Base-by-base conservation (phyloP, 257 asterid genomes). In the Hygrophila difformis region DNA sequence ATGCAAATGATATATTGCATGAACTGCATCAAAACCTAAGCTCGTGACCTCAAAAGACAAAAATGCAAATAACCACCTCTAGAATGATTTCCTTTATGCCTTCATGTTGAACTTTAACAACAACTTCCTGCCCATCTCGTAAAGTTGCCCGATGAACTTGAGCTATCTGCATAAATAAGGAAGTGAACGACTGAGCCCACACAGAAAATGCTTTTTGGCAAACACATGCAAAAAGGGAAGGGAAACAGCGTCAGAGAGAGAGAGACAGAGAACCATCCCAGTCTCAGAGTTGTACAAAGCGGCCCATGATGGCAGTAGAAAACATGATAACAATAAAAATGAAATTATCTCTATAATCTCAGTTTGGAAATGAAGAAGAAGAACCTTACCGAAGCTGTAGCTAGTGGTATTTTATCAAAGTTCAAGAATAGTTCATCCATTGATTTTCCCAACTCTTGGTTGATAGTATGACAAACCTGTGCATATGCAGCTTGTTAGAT, bases 61-160 rank as follows among this genome's bases (percentile, higher is more conserved):
- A 57, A 24, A 26, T 10, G 2, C 44, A 12, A 56, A 53, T n/a
- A 41, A 24, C 41, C 53, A 89, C 97, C 91, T 84, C 96, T 77
- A 89, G 54, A 63, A 89, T 89, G 61, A 85, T 59, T 55, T 70
- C 80, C 76, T 89, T 79, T 53, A 89, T 74, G 56, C 85, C 87
- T 53, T 85, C 91, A 52, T 89, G 97, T 53, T 89, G 97, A 73
- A 89, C 94, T 85, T 89, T 89, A 52, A 89, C 94, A 47, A 89
- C 97, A 41, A 85, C 87, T 45, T 82, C 81, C 67, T 71, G 76
- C 49, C 93, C 87, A 54, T 85, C 93, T 44, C 42, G 57, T 47
- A 85, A 61, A 63, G 96, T 89, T 9, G 97, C 97, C 50, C 94
- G 86, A 71, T 89, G 97, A 68, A 89, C 97, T 79, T 89, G 97